phyloP scores from a whole-genome alignment of 1,284 basidiomycete genomes.

The Ustilago cynodontis region DNA sequence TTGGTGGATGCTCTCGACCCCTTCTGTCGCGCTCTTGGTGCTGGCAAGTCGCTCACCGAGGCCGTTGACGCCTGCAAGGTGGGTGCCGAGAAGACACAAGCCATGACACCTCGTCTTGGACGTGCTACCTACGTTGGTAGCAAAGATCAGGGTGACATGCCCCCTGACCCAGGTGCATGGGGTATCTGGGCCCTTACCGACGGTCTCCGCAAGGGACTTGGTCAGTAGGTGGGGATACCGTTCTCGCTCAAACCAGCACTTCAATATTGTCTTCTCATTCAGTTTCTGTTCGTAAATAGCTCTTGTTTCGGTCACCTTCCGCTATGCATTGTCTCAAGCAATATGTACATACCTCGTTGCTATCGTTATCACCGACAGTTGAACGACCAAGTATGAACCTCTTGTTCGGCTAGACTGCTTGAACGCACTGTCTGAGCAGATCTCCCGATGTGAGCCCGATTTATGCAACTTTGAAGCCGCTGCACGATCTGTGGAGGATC shows the following conservation, averaged over 20 bases:
- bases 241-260: not conserved
- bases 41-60: conserved; percentile 64
- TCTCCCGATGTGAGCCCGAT: not conserved
- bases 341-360: conserved; percentile 1
- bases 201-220: conserved; percentile 63
- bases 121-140: conserved; percentile 73
- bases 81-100: conserved; percentile 74
- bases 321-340: conserved; percentile 6
- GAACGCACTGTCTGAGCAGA: not conserved
- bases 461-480: not conserved
- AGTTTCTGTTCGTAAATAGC: conserved; percentile 1
- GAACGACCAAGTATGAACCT: not conserved
- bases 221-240: conserved; percentile 18
- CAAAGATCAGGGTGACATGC: conserved; percentile 63
- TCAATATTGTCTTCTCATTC: too few species aligned
- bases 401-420: too few species aligned
- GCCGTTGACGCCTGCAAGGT: conserved; percentile 71
- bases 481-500: not conserved
- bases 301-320: not conserved
- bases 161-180: conserved; percentile 75
- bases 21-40: conserved; percentile 71
- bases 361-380: not conserved
- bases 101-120: conserved; percentile 73
- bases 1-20: conserved; percentile 74
- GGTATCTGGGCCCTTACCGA: conserved; percentile 72